Base-by-base conservation (phyloP, 139 green algal genomes). In the Closterium sp. region DNA sequence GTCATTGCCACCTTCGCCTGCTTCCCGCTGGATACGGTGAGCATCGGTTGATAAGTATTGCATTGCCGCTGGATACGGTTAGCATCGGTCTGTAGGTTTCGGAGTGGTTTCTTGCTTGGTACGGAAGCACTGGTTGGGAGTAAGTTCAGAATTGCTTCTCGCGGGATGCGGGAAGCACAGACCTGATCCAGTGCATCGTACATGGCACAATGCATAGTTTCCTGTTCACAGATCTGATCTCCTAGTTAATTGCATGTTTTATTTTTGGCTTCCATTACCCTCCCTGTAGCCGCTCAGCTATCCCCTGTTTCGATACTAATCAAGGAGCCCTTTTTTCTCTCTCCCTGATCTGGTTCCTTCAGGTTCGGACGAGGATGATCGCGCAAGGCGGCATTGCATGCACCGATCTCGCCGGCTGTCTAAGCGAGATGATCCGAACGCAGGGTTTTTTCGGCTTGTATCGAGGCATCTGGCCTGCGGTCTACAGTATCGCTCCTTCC, bases 21-120 rank as follows among this genome's bases (percentile, higher is more conserved):
- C 94, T 97, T 97, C 91, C 97, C 97, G 4, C 90, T 98, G 91
- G 97, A 98, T 91, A 96, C 97, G 73, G 88, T 98, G 24, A 95
- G 90, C 19, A 22, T 17, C 87, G 85, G 85, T 30, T 34, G 2
- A 0, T 21, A 87, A 10, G 85, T 29, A 10, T 24, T 32, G 85
- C 27, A 50, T 11, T 17, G 38, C 7, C 7, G 38, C 38, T 9
- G 5, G 38, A 50, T 50, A 50, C 38, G 5, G 38, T 97, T 17
- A 13, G 38, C 38, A 50, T 50, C 38, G 0, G 38, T 9, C 32
- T 21, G 9, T 31, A 87, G 27, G 73, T 10, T 9, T 9, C 9
- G 73, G 7, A n/a, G n/a, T n/a, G n/a, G n/a, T n/a, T n/a, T n/a
- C n/a, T n/a, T n/a, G n/a, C n/a, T n/a, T n/a, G n/a, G n/a, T n/a